Evolutionary conservation across 78 protist species (phyloP), one percentile per base, ranked within the genome.

Genomic region (Anaeramoeba ignava): DNA sequence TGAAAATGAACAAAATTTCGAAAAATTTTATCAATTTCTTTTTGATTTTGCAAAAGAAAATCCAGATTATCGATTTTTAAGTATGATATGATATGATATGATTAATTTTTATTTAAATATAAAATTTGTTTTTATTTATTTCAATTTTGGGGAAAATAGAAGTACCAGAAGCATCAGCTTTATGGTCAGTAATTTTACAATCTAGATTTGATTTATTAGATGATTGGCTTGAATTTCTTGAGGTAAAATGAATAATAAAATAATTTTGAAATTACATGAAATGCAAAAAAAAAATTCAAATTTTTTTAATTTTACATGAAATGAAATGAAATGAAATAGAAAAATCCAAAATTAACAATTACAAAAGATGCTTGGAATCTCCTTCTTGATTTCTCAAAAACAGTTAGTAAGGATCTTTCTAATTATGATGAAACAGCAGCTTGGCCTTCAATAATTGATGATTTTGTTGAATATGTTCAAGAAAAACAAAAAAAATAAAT

Each of bases 371-470:
- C 84, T 36, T 86, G 89, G 89, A 54, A 82, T 33, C 80, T 86
- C 38, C 39, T 86, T 42, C 80, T 86, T 38, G 84, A 82, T 38
- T 86, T 86, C 38, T 0, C 39, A 80, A 33, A 1, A 27, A 2
- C 3, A 39, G 8, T 82, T 40, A 34, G 78, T 41, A 68, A 0
- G 38, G 85, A 81, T 82, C 31, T 86, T 42, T 23, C 39, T 68
- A 82, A 86, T 82, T 86, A 78, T 41, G 89, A 86, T 41, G 40
- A 84, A 27, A 84, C 78, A 1, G 83, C 83, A 27, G 89, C 89
- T 0, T 86, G 89, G 89, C 89, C 89, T 33, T 83, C 81, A 3
- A 36, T 86, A 27, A 82, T 86, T 3, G 89, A 86, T 42, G 89
- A 86, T 2, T 86, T 86, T 82, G 80, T 80, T 36, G 89, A 86